Evolutionary conservation across 495 filamentous ascomycete species (phyloP), one percentile per base, ranked within the genome.

Genomic region (Aspergillus steynii): DNA sequence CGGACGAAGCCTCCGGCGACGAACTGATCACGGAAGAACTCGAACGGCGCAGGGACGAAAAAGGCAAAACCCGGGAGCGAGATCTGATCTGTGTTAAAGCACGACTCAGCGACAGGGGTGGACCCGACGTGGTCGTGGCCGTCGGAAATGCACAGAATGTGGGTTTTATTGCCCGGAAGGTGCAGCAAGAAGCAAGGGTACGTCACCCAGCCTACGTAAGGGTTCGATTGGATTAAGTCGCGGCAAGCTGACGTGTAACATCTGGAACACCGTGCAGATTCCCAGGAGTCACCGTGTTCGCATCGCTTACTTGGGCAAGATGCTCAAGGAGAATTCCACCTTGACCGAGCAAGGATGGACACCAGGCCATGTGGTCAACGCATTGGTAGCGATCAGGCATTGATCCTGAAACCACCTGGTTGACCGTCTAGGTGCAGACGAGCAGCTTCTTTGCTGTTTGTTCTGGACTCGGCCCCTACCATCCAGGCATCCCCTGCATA

Each of bases 221-320:
- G 37, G 9, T 42, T 42, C 9, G 10, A 42, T 42, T 42, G 37
- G 4, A 42, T 42, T 42, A 12, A 1, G 37, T 42, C 14, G 37
- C 37, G 12, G 37, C 10, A 14, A 42, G 37, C 37, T 42, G 37
- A 42, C 37, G 37, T 42, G 37, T 42, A 42, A 42, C 37, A 42
- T 42, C 14, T 42, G 37, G 37, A 42, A 42, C 10, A 42, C 37
- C 37, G 25, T 59, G 26, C 42, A 79, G 76, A 75, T 90, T 27
- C 65, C 81, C 1, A 71, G 74, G 50, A 71, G 74, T 29, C 85
- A 83, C 61, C 82, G 80, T 31, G 76, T 96, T 27, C 84, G 82
- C 46, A 82, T 96, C 29, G 88, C 82, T 46, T 96, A 94, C 69
- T 82, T 95, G 70, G 93, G 93, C 54, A 88, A 84, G 67, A 83